A percentile compares a stretch with the other conserved stretches of the same genome.
Conservation (phyloP, 352 stramenopile species). For the Globisporangium spinosum region DNA sequence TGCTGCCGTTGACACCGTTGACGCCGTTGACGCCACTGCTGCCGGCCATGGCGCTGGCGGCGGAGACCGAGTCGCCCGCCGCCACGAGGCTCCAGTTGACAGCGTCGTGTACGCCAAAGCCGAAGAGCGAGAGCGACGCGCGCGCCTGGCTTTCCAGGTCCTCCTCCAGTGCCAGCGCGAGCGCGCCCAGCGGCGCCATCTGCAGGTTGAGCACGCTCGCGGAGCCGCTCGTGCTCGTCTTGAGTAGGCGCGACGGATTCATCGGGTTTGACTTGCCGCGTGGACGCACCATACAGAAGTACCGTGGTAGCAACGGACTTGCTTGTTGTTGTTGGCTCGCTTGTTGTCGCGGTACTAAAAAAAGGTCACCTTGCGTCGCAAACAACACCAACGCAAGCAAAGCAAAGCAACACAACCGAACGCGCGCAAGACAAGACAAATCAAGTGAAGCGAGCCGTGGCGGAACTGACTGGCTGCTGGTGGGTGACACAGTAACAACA, state of each 20-base stretch:
- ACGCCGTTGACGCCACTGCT: not conserved
- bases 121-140: slow-evolving; percentile 61
- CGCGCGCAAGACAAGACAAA: not conserved
- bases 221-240: slow-evolving; percentile 12
- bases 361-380: not conserved
- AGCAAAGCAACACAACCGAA: not conserved
- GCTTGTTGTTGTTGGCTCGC: not conserved
- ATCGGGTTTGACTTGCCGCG: slow-evolving; percentile 39
- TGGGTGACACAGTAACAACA: not conserved
- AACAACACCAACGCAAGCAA: slow-evolving; percentile 4
- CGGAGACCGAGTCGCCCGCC: slow-evolving; percentile 10
- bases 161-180: slow-evolving; percentile 39
- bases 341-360: not conserved
- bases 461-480: not conserved
- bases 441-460: not conserved
- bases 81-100: slow-evolving; percentile 60
- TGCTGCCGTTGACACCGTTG: not conserved
- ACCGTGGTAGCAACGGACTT: not conserved
- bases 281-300: slow-evolving; percentile 19
- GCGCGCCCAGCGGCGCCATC: slow-evolving; percentile 27
- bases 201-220: slow-evolving; percentile 32
- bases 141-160: slow-evolving; percentile 63
- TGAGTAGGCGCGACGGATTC: slow-evolving; percentile 17
- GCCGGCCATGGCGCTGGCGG: not conserved
- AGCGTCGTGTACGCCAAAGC: slow-evolving; percentile 54